These are phyloP conservation scores for Pythium myriotylum DNA, from an alignment of 352 stramenopile species.

Conservation along the genomic window DNA sequence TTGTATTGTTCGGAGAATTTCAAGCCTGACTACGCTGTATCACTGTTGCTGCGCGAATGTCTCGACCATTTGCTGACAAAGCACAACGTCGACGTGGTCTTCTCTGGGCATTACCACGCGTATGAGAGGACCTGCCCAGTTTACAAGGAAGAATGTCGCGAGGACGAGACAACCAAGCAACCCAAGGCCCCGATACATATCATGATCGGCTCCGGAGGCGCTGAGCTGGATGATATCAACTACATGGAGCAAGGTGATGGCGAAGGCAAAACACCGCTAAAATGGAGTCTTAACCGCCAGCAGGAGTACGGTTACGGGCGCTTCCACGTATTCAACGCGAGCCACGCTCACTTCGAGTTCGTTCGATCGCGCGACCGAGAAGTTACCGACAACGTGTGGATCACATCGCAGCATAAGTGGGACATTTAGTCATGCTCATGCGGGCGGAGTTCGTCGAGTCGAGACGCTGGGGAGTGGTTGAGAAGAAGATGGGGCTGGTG, in stretches of 20 bases:
- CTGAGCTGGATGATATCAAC: constrained; percentile 38
- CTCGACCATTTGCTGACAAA: constrained; percentile 30
- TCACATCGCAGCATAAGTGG: constrained; percentile 44
- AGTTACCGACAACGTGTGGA: constrained; percentile 38
- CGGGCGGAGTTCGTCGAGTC: background rate
- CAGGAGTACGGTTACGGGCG: constrained; percentile 44
- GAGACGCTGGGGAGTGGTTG: constrained; percentile 15
- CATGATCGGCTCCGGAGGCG: constrained; percentile 51
- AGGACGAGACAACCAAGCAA: constrained; percentile 8
- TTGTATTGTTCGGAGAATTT: constrained; percentile 34
- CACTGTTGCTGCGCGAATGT: constrained; percentile 17
- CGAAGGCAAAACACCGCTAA: background rate
- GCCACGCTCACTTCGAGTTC: constrained; percentile 45
- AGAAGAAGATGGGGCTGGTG: background rate
- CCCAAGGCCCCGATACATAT: constrained; percentile 36
- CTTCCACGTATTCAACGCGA: constrained; percentile 43
- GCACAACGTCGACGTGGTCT: constrained; percentile 33
- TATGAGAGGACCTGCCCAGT: constrained; percentile 40
- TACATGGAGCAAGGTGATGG: constrained; percentile 11
- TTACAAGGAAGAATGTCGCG: constrained; percentile 27
- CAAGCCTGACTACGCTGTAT: constrained; percentile 20
- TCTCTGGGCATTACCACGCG: constrained; percentile 36
- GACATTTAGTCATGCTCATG: background rate
- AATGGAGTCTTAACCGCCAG: constrained; percentile 33
- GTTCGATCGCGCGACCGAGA: constrained; percentile 31